Conservation (phyloP, 129 eudicot genomes). For the Cynara cardunculus region DNA sequence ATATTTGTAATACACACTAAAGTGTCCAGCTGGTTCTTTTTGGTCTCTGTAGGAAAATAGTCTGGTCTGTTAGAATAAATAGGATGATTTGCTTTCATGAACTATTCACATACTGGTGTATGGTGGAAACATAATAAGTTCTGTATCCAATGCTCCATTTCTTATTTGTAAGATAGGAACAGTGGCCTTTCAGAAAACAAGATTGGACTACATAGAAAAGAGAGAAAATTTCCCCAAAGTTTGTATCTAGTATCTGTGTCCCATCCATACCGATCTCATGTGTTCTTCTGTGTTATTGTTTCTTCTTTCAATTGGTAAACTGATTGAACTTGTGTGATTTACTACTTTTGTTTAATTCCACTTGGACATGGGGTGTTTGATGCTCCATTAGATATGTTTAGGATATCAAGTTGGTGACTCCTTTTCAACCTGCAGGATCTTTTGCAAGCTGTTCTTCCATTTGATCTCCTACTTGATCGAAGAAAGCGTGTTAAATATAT, state of each 20-base stretch:
- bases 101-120: not conserved
- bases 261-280: not conserved
- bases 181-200: not conserved
- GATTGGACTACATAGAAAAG: not conserved
- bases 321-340: not conserved
- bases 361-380: not conserved
- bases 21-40: not conserved
- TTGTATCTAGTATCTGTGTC: not conserved
- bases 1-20: not conserved
- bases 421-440: constrained; percentile 62
- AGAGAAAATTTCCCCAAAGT: not conserved
- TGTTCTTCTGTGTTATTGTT: not conserved
- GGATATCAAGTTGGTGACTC: constrained; percentile 2
- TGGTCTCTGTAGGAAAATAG: not conserved
- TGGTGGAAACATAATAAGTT: not conserved
- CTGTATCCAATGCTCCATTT: not conserved
- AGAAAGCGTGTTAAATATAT: constrained; percentile 63
- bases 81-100: not conserved
- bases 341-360: not conserved
- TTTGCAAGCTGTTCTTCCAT: constrained; percentile 88
- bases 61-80: not conserved
- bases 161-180: not conserved
- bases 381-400: not conserved
- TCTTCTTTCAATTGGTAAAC: not conserved
- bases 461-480: constrained; percentile 78